These are phyloP conservation scores for Trichoderma asperelloides DNA, from an alignment of 495 filamentous ascomycete genomes.

Conservation along the genomic window DNA sequence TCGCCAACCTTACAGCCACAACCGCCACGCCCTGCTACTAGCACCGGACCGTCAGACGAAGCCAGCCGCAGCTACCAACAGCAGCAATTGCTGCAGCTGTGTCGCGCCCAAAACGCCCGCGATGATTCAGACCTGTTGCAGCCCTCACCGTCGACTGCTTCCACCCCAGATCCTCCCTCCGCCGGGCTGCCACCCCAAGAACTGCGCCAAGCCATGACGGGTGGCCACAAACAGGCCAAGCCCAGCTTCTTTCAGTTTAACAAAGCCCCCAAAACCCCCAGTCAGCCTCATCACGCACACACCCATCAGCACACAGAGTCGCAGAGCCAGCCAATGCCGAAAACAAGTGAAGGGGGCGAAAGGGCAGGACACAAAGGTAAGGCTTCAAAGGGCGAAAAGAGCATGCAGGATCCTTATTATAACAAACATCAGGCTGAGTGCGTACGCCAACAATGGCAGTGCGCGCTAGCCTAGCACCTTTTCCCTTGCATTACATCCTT, in stretches of 20 bases:
- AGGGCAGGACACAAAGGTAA: constrained; percentile 21
- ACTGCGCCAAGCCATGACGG: constrained; percentile 18
- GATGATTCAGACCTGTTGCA: background rate
- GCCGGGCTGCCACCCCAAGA: constrained; percentile 23
- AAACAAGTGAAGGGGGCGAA: constrained; percentile 26
- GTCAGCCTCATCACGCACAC: constrained; percentile 22
- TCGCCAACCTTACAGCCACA: constrained; percentile 11
- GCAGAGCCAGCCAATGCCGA: constrained; percentile 34
- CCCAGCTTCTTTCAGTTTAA: constrained; percentile 38
- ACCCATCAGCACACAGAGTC: constrained; percentile 26
- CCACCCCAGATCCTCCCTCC: constrained; percentile 4
- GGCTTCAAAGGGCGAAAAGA: constrained; percentile 7
- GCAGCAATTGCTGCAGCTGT: background rate
- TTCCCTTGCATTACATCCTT: background rate
- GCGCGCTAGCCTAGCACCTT: background rate
- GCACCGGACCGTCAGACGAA: constrained; percentile 3
- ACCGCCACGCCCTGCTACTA: background rate
- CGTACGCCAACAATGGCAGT: background rate
- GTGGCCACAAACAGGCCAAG: constrained; percentile 28
- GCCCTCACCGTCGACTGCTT: background rate
- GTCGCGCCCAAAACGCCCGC: background rate
- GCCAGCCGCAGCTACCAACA: background rate
- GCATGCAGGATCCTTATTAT: background rate
- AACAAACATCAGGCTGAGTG: background rate
- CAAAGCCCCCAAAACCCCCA: constrained; percentile 29